Percentiles rank a stretch among this genome's conserved stretches.
Evolutionary conservation across 257 asterid genomes (phyloP).

Genomic region (Capsicum chinense): DNA sequence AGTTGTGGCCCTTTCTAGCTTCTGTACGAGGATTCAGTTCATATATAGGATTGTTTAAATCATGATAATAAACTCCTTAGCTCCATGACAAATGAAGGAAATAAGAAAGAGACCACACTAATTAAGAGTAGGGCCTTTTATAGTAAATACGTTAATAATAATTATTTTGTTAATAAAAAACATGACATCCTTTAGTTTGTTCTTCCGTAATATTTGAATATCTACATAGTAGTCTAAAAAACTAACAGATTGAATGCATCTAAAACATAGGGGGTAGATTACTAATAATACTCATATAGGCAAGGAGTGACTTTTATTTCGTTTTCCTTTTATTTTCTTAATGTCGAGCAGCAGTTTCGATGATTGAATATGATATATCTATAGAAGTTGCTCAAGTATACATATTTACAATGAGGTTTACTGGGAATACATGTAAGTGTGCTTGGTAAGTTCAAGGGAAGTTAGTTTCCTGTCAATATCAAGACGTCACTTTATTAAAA

Average conservation of each 20-base stretch:
- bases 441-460: not conserved
- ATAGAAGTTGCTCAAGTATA: not conserved
- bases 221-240: not conserved
- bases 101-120: not conserved
- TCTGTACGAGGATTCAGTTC: conserved; percentile 53
- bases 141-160: not conserved
- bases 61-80: not conserved
- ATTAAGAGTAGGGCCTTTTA: not conserved
- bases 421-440: not conserved
- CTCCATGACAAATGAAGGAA: not conserved
- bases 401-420: conserved; percentile 12
- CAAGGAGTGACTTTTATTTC: not conserved
- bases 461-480: conserved; percentile 43
- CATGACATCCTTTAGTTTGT: not conserved
- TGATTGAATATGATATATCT: not conserved
- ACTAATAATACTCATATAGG: no score
- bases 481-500: conserved; percentile 30
- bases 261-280: not conserved
- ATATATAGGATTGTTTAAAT: not conserved
- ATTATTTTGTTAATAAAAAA: not conserved
- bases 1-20: conserved; percentile 28
- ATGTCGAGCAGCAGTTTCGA: not conserved
- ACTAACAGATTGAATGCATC: no score
- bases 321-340: not conserved
- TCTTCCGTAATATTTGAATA: not conserved